A percentile compares a stretch with the other conserved stretches of the same genome.
phyloP scores from a whole-genome alignment of 352 stramenopile genomes.

The Pythium sp. region DNA sequence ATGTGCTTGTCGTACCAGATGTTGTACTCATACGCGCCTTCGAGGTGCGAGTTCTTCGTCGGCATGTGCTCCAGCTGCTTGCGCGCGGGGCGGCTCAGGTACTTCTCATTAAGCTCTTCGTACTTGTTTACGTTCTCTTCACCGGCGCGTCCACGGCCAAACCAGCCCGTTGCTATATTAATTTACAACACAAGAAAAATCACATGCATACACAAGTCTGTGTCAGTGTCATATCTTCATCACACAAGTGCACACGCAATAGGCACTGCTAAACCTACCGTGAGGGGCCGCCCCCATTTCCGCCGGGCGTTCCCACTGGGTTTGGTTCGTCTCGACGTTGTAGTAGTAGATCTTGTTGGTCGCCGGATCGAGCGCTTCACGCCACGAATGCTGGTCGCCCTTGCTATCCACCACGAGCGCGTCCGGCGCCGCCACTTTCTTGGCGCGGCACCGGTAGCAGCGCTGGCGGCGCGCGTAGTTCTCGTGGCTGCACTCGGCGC shows the following conservation, averaged over 20 bases:
- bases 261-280: conserved; percentile 21
- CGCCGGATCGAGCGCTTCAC: conserved; percentile 88
- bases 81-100: conserved; percentile 75
- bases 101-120: conserved; percentile 83
- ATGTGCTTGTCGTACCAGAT: conserved; percentile 95
- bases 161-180: conserved; percentile 88
- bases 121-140: conserved; percentile 68
- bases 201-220: neutral
- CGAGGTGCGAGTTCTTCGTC: conserved; percentile 79
- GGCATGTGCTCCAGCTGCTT: conserved; percentile 92
- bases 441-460: conserved; percentile 80
- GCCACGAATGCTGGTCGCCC: conserved; percentile 69
- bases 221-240: neutral
- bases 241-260: neutral
- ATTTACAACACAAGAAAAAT: neutral
- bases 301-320: conserved; percentile 87
- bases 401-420: conserved; percentile 55
- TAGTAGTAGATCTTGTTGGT: conserved; percentile 94
- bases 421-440: conserved; percentile 61
- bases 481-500: conserved; percentile 74
- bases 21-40: conserved; percentile 94
- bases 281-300: conserved; percentile 91
- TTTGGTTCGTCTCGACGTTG: conserved; percentile 83
- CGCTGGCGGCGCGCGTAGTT: conserved; percentile 81
- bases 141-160: conserved; percentile 87